Conservation (phyloP, 1,284 basidiomycete species). For the Cerioporus squamosus region DNA sequence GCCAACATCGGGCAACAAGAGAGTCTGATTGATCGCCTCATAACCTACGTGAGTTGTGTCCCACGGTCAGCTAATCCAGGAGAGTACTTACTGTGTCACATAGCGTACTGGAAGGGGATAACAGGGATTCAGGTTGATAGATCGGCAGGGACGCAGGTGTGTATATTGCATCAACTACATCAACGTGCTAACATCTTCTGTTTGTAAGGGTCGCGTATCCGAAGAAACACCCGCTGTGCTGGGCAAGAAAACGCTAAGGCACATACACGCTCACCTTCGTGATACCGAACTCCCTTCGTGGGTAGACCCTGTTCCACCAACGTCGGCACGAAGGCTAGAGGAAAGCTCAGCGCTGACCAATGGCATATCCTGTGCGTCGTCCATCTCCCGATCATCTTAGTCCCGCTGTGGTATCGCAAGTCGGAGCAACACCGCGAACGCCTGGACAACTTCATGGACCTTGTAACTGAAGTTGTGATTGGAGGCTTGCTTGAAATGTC, state of each 20-base stretch:
- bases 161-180: no score
- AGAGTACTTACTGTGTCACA: no score
- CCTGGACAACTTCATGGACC: conserved; percentile 37
- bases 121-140: no score
- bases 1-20: no score
- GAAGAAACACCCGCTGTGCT: neutral
- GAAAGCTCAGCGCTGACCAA: conserved; percentile 37
- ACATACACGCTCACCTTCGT: conserved; percentile 23
- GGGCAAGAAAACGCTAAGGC: neutral
- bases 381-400: conserved; percentile 35
- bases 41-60: no score
- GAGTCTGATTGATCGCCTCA: no score
- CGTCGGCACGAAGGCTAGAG: conserved; percentile 29
- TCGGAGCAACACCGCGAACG: conserved; percentile 16
- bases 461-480: conserved; percentile 34
- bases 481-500: conserved; percentile 30
- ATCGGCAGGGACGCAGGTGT: no score
- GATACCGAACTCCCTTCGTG: conserved; percentile 32
- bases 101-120: conserved; percentile 31
- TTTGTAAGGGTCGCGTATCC: no score
- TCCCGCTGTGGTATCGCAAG: conserved; percentile 32
- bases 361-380: conserved; percentile 36
- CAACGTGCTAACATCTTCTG: no score
- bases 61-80: no score
- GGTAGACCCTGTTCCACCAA: conserved; percentile 30